Conservation (phyloP, 2,329 filamentous ascomycete species). For the Cryphonectria japonica region DNA sequence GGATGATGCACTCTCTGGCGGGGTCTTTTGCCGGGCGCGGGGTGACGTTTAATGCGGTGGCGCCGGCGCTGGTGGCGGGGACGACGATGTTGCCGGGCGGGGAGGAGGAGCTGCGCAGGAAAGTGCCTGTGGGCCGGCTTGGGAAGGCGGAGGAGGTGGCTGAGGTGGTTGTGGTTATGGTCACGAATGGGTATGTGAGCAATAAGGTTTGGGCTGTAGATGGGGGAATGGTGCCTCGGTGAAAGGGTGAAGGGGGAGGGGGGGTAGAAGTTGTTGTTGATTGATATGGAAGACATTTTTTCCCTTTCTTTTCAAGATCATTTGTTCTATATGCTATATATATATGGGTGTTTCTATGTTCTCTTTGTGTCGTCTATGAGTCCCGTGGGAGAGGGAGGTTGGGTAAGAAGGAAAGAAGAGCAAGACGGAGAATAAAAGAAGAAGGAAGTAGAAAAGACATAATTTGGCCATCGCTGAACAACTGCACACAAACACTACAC, state of each 20-base stretch:
- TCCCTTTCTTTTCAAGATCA: neutral
- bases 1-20: slow-evolving; percentile 16
- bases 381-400: neutral
- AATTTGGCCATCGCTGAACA: neutral
- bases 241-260: neutral
- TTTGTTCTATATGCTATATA: neutral
- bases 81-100: slow-evolving; percentile 23
- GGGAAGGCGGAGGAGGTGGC: slow-evolving; percentile 23
- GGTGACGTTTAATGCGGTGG: slow-evolving; percentile 25
- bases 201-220: slow-evolving; percentile 27
- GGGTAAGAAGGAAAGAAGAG: no score
- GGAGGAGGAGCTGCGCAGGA: neutral
- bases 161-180: slow-evolving; percentile 19
- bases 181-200: slow-evolving; percentile 22
- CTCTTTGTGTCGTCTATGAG: slow-evolving; percentile 18
- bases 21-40: slow-evolving; percentile 8
- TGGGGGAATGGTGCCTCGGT: slow-evolving; percentile 20
- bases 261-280: no score
- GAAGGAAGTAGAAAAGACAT: no score
- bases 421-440: no score
- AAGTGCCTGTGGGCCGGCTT: slow-evolving; percentile 19
- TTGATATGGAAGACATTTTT: no score
- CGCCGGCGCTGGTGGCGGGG: slow-evolving; percentile 21
- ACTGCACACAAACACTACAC: no score
- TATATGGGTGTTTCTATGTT: neutral